These are phyloP conservation scores for Chrysoporthe cubensis DNA, from an alignment of 2,329 filamentous ascomycete genomes.

Conservation along the genomic window DNA sequence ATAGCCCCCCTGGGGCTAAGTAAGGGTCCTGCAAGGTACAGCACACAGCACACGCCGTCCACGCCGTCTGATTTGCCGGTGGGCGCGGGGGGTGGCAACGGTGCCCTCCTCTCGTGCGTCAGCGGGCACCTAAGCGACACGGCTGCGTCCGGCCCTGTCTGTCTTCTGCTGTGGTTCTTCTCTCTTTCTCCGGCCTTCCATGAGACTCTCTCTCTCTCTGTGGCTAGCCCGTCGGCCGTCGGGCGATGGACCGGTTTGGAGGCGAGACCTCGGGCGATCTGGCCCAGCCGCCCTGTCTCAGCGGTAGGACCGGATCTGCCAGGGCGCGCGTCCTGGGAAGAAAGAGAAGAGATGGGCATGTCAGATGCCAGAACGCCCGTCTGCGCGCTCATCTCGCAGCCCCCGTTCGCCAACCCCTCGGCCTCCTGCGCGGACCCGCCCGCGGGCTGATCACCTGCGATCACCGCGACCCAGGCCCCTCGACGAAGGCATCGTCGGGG, in stretches of 20 bases:
- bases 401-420: background rate
- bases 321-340: background rate
- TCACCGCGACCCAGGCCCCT: background rate
- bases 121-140: constrained; percentile 9
- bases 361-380: background rate
- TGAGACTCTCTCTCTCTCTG: background rate
- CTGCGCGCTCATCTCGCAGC: background rate
- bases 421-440: background rate
- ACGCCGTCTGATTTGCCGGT: constrained; percentile 15
- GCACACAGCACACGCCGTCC: background rate
- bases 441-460: background rate
- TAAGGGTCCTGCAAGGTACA: constrained; percentile 6
- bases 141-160: constrained; percentile 6
- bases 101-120: constrained; percentile 7
- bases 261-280: background rate
- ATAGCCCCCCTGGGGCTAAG: background rate
- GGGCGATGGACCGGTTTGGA: background rate
- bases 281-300: constrained; percentile 10
- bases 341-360: background rate
- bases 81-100: background rate
- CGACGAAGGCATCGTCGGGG: background rate
- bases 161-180: too few relatives aligned
- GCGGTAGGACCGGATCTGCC: background rate
- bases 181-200: background rate
- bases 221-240: background rate